Conservation (phyloP, 805 yeast genomes). For the Limtongia smithiae region DNA sequence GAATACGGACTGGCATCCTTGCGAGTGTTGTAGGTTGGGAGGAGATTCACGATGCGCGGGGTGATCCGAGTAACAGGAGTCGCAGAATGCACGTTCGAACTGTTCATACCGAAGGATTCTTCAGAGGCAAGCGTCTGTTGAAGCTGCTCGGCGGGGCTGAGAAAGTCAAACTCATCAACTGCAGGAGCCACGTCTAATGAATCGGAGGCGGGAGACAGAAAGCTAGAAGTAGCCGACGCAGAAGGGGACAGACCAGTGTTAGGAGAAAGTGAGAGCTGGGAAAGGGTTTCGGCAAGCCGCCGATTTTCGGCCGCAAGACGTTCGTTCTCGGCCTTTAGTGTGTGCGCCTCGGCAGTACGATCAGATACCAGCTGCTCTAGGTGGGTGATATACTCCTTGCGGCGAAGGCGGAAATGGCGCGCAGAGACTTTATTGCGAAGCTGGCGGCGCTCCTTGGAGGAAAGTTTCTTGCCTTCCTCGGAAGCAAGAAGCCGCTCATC, state of each 20-base stretch:
- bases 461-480: conserved; percentile 32
- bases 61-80: conserved; percentile 10
- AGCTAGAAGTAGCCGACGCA: neutral
- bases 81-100: neutral
- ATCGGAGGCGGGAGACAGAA: neutral
- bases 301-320: conserved; percentile 24
- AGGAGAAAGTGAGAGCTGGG: conserved; percentile 11
- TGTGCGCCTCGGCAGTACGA: conserved; percentile 27
- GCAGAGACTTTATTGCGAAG: conserved; percentile 36
- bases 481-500: conserved; percentile 34
- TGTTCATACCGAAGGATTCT: neutral
- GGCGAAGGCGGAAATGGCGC: conserved; percentile 35
- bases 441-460: conserved; percentile 36
- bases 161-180: conserved; percentile 2
- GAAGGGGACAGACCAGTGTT: conserved; percentile 7
- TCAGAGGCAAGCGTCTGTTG: neutral
- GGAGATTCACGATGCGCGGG: conserved; percentile 26
- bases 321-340: conserved; percentile 27
- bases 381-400: conserved; percentile 36
- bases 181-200: neutral
- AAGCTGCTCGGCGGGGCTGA: neutral
- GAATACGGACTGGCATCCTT: conserved; percentile 27
- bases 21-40: conserved; percentile 23
- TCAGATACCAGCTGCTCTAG: conserved; percentile 32
- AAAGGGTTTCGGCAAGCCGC: conserved; percentile 20